phyloP scores from a whole-genome alignment of 2,329 filamentous ascomycete genomes.

The Septoria petroselini region DNA sequence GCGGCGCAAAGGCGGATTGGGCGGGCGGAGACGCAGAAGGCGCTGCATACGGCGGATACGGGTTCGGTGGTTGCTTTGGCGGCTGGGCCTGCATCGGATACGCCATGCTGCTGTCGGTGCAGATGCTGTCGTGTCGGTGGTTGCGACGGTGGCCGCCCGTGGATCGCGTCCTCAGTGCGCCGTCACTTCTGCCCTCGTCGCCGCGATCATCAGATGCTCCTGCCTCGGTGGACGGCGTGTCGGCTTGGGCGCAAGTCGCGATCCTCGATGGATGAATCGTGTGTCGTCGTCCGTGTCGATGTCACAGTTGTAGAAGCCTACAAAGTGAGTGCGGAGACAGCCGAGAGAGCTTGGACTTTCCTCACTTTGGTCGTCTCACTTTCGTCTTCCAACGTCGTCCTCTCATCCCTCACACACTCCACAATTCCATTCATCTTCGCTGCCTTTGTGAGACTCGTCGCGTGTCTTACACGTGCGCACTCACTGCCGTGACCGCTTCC shows the following conservation, averaged over 20 bases:
- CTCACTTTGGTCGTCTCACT: slow-evolving; percentile 2
- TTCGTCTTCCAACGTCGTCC: background rate
- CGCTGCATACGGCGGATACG: slow-evolving; percentile 50
- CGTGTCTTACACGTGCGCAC: background rate
- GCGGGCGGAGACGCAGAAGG: slow-evolving; percentile 36
- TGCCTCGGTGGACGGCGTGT: too few relatives aligned
- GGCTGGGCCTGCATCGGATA: slow-evolving; percentile 35
- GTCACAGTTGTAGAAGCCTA: slow-evolving; percentile 7
- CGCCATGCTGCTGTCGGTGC: too few relatives aligned
- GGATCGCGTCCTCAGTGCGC: slow-evolving; percentile 24
- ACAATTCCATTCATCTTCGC: background rate
- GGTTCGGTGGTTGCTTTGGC: slow-evolving; percentile 30
- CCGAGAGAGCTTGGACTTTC: slow-evolving; percentile 6
- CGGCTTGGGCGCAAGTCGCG: too few relatives aligned
- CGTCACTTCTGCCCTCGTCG: slow-evolving; percentile 1
- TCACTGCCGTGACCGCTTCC: background rate
- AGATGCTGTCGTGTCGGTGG: too few relatives aligned
- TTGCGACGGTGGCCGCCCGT: too few relatives aligned
- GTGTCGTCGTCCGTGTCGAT: slow-evolving; percentile 5
- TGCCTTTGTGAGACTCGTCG: background rate
- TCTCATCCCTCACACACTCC: background rate
- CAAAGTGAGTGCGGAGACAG: background rate
- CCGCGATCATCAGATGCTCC: slow-evolving; percentile 21
- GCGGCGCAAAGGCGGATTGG: slow-evolving; percentile 52
- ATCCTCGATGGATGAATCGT: background rate